These are phyloP conservation scores for Globisporangium cederbergense DNA, from an alignment of 352 stramenopile genomes.

Conservation along the genomic window DNA sequence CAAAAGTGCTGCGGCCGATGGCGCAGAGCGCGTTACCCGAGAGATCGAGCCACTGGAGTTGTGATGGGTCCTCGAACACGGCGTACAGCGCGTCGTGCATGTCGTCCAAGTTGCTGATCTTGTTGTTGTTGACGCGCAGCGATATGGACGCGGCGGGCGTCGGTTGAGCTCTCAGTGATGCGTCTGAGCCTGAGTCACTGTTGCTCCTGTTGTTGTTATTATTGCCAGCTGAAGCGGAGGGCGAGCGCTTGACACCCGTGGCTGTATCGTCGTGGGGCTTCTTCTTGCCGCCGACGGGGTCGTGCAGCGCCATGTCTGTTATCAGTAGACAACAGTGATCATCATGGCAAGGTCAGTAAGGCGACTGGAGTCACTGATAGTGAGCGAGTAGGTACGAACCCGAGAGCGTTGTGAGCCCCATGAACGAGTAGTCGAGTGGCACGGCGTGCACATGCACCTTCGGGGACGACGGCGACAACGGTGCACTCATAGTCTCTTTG, in stretches of 20 bases:
- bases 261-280: conserved; percentile 19
- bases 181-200: conserved; percentile 8
- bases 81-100: conserved; percentile 44
- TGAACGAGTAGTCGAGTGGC: conserved; percentile 71
- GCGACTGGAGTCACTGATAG: background rate
- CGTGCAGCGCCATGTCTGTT: conserved; percentile 57
- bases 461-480: background rate
- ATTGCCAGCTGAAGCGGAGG: background rate
- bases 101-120: conserved; percentile 42
- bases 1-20: conserved; percentile 37
- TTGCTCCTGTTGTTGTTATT: conserved; percentile 7
- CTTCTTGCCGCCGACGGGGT: conserved; percentile 56
- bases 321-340: background rate
- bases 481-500: too few species aligned
- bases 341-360: too few species aligned
- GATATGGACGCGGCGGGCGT: conserved; percentile 23
- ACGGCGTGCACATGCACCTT: conserved; percentile 11
- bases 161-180: background rate
- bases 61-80: conserved; percentile 45
- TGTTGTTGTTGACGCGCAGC: conserved; percentile 69
- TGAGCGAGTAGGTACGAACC: conserved; percentile 24
- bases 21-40: conserved; percentile 44
- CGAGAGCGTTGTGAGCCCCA: conserved; percentile 48
- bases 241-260: background rate
- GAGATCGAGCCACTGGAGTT: conserved; percentile 65